phyloP scores from a whole-genome alignment of 257 asterid genomes.

The Cinchona pubescens region DNA sequence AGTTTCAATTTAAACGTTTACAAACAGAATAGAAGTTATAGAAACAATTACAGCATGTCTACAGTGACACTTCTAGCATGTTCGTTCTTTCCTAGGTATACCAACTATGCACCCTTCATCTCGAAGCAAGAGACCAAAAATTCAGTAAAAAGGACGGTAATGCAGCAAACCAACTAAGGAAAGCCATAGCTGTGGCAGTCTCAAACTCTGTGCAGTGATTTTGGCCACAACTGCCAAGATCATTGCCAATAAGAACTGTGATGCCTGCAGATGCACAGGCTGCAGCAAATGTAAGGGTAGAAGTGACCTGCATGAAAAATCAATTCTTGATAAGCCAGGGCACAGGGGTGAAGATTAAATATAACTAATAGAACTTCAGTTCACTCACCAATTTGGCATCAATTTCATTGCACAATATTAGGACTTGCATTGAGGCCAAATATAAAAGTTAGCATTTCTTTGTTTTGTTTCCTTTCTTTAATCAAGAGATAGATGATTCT shows the following conservation, averaged over 20 bases:
- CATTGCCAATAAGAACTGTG: conserved; percentile 86
- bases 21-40: neutral
- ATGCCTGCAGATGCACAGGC: conserved; percentile 99
- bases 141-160: conserved; percentile 77
- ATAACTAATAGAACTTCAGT: neutral
- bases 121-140: conserved; percentile 90
- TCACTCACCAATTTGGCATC: neutral
- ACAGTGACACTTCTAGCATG: neutral
- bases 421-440: too few relatives aligned
- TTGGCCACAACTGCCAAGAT: conserved; percentile 62
- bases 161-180: conserved; percentile 89
- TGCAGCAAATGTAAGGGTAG: conserved; percentile 90
- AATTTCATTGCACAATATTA: neutral
- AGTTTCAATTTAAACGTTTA: neutral
- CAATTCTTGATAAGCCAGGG: conserved; percentile 15
- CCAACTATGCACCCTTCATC: conserved; percentile 32
- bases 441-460: too few relatives aligned
- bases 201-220: conserved; percentile 87
- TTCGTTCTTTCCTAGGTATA: neutral
- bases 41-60: conserved; percentile 10
- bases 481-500: too few relatives aligned
- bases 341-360: neutral
- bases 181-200: conserved; percentile 95
- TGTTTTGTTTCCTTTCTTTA: too few relatives aligned
- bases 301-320: conserved; percentile 59